Percentiles rank a stretch among this genome's conserved stretches.
These are phyloP conservation scores for Zygosaccharomyces gambellarensis DNA, from an alignment of 805 yeast species.

Conservation along the genomic window DNA sequence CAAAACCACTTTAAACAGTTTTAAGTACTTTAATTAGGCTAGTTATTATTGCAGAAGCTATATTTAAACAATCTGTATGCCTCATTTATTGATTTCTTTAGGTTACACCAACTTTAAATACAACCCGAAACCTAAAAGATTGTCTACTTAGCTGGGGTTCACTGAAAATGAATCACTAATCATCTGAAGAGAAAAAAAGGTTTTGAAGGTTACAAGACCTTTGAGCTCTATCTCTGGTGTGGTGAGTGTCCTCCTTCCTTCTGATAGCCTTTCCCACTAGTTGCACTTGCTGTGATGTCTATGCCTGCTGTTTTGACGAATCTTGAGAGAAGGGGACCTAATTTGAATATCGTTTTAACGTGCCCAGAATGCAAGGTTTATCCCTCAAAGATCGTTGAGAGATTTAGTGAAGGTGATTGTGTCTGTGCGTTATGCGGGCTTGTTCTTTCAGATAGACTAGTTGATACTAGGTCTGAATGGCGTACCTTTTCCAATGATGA, in stretches of 20 bases:
- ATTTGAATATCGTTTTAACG: constrained; percentile 82
- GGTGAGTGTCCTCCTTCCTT: not conserved
- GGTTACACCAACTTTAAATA: not conserved
- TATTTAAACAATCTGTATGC: not conserved
- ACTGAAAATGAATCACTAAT: no score
- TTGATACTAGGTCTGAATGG: constrained; percentile 97
- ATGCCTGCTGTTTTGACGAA: constrained; percentile 15
- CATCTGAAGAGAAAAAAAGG: no score
- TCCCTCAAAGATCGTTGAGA: constrained; percentile 91
- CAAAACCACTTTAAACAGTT: not conserved
- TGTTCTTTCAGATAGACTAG: constrained; percentile 84
- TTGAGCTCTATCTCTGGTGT: not conserved
- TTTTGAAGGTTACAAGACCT: not conserved
- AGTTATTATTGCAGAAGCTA: not conserved
- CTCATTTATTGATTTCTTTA: not conserved
- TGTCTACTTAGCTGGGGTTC: no score
- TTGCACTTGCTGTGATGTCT: constrained; percentile 6
- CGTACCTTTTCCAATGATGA: constrained; percentile 97
- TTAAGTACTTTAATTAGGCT: not conserved
- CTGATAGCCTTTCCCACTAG: not conserved
- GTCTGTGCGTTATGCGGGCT: constrained; percentile 96
- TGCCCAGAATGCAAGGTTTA: constrained; percentile 95
- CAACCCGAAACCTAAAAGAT: not conserved
- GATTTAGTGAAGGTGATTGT: constrained; percentile 95
- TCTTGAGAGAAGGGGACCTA: constrained; percentile 50